Evolutionary conservation across 805 yeast genomes (phyloP).

Genomic region (Alloascoidea hylecoeti): DNA sequence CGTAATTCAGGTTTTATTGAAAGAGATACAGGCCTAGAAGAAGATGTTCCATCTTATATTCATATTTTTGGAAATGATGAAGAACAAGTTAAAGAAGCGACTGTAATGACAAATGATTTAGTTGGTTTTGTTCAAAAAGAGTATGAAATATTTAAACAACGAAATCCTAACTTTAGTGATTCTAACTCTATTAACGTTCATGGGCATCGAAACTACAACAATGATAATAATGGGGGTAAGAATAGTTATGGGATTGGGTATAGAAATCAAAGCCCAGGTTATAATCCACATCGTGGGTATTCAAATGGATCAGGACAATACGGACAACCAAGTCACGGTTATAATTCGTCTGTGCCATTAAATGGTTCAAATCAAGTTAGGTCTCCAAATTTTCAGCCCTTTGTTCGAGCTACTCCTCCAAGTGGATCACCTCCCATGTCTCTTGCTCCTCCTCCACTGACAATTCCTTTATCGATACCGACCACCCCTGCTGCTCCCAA

Average conservation of each 20-base stretch:
- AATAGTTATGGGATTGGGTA: conserved; percentile 5
- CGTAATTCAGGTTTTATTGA: conserved; percentile 19
- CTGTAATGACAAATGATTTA: conserved; percentile 1
- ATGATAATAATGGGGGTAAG: conserved; percentile 7
- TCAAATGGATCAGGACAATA: conserved; percentile 2
- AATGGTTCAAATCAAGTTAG: conserved; percentile 1
- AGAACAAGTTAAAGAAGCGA: conserved; percentile 2
- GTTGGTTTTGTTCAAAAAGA: conserved; percentile 1
- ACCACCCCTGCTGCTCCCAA: conserved; percentile 4
- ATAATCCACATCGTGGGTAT: not conserved
- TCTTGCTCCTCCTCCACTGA: conserved; percentile 1
- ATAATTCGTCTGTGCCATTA: not conserved
- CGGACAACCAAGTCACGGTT: conserved; percentile 1
- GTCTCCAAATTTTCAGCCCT: conserved; percentile 5
- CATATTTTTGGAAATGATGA: conserved; percentile 8
- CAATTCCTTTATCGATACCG: not conserved
- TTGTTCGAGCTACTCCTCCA: conserved; percentile 3
- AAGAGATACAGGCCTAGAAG: conserved; percentile 14
- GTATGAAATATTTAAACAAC: conserved; percentile 5
- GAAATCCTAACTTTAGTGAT: not conserved
- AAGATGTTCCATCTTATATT: conserved; percentile 16
- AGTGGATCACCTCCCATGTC: conserved; percentile 3
- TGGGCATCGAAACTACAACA: conserved; percentile 13
- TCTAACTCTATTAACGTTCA: conserved; percentile 11
- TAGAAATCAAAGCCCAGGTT: conserved; percentile 2